Conservation (phyloP, 176 grass and related monocot genomes). For the Elaeis guineensis region DNA sequence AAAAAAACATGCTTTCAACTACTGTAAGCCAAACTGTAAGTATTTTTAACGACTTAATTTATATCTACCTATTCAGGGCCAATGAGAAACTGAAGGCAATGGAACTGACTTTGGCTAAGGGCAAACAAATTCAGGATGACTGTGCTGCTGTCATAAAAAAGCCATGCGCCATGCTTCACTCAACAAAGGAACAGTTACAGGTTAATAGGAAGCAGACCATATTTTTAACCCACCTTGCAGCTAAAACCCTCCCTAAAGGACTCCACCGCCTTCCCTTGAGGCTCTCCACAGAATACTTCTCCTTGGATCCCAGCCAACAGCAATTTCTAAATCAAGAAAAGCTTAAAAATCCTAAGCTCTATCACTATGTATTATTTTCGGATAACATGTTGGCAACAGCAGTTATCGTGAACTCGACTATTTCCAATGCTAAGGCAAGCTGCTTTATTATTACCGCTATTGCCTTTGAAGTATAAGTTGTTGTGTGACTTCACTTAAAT, state of each 20-base stretch:
- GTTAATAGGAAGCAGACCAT: constrained; percentile 55
- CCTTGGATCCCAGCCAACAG: too few species aligned
- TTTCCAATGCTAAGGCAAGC: constrained; percentile 74
- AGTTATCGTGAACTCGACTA: constrained; percentile 77
- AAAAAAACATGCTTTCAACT: too few species aligned
- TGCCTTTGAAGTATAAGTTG: too few species aligned
- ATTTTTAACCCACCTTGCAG: constrained; percentile 69
- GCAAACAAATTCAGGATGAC: too few species aligned
- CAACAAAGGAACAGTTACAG: constrained; percentile 58
- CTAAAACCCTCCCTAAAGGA: constrained; percentile 79
- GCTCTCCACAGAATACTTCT: too few species aligned
- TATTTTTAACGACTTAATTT: too few species aligned
- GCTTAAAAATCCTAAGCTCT: constrained; percentile 68
- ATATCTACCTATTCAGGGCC: constrained; percentile 25
- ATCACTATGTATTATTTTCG: constrained; percentile 96
- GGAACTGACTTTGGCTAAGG: too few species aligned
- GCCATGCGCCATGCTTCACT: constrained; percentile 42
- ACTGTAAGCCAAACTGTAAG: too few species aligned
- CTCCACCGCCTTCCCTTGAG: too few species aligned
- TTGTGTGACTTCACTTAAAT: too few species aligned
- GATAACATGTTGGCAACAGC: constrained; percentile 85
- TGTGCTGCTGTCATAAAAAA: too few species aligned
- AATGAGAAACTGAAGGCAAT: constrained; percentile 58
- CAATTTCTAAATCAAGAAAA: too few species aligned
- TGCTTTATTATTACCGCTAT: neutral